Evolutionary conservation across 495 filamentous ascomycete genomes (phyloP).

Genomic region (Penicillium antarcticum): DNA sequence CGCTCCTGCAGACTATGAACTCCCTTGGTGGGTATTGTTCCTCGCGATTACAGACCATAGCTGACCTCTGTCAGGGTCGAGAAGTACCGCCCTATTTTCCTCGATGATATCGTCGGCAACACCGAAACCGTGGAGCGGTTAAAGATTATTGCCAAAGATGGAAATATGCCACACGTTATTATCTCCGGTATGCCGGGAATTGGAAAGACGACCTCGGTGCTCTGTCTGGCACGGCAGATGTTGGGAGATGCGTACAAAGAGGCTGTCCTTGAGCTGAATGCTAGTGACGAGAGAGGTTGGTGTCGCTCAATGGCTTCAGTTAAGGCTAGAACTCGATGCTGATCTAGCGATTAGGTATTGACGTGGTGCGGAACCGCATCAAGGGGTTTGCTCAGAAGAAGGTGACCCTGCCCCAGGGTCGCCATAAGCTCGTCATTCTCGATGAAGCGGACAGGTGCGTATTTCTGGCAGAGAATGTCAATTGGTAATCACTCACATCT

Average conservation of each 20-base stretch:
- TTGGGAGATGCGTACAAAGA: slow-evolving; percentile 96
- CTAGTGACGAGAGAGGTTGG: slow-evolving; percentile 86
- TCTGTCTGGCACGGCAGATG: slow-evolving; percentile 90
- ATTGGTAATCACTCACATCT: not conserved
- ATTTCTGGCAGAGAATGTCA: not conserved
- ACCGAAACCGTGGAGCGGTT: slow-evolving; percentile 95
- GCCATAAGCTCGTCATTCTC: slow-evolving; percentile 95
- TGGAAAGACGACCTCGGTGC: slow-evolving; percentile 95
- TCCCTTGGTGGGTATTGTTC: slow-evolving; percentile 71
- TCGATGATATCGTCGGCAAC: slow-evolving; percentile 97
- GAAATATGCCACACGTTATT: slow-evolving; percentile 99
- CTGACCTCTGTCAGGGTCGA: slow-evolving; percentile 70
- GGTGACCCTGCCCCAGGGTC: slow-evolving; percentile 84
- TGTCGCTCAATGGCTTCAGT: not conserved
- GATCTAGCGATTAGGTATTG: slow-evolving; percentile 61
- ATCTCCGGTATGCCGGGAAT: slow-evolving; percentile 99
- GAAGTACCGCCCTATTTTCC: slow-evolving; percentile 91
- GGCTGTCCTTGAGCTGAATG: slow-evolving; percentile 93
- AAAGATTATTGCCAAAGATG: slow-evolving; percentile 98
- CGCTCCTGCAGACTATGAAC: slow-evolving; percentile 68
- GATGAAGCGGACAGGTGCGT: slow-evolving; percentile 88
- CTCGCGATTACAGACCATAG: slow-evolving; percentile 4
- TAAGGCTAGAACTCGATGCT: not conserved
- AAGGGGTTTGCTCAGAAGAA: slow-evolving; percentile 99
- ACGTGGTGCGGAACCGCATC: slow-evolving; percentile 97